These are phyloP conservation scores for Naumovozyma dairenensis DNA, from an alignment of 805 yeast genomes.

Conservation along the genomic window DNA sequence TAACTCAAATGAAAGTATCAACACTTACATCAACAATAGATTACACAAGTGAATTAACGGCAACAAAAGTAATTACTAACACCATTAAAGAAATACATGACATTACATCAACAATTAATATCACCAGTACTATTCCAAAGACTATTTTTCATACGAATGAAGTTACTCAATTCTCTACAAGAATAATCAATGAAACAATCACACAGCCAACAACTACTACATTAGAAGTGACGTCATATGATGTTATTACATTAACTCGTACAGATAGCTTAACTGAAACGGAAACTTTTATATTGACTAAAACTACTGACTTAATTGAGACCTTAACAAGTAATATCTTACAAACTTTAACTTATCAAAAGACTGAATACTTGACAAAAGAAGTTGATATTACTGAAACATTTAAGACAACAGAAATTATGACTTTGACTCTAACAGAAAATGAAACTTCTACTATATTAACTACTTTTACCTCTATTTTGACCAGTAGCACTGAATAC, in stretches of 20 bases:
- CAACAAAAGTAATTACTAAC: background rate
- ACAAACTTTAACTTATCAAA: background rate
- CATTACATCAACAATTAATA: background rate
- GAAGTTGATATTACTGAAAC: background rate
- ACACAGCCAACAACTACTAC: background rate
- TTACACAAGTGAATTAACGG: no score
- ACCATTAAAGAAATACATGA: background rate
- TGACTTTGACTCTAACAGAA: background rate
- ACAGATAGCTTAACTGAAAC: background rate
- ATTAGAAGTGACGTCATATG: background rate
- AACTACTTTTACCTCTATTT: background rate
- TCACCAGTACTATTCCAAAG: background rate
- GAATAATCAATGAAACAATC: background rate
- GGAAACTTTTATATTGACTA: background rate
- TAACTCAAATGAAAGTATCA: background rate
- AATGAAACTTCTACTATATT: background rate
- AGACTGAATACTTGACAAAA: background rate
- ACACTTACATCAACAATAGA: no score
- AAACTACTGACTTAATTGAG: background rate
- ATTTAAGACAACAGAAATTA: background rate
- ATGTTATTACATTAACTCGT: background rate
- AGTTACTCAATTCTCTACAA: background rate
- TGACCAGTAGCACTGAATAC: background rate
- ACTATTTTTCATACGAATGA: background rate
- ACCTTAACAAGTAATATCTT: background rate